Percentiles rank a stretch among this genome's conserved stretches.
These are phyloP conservation scores for Candolleomyces eurysporus DNA, from an alignment of 768 basidiomycete genomes.

Conservation along the genomic window DNA sequence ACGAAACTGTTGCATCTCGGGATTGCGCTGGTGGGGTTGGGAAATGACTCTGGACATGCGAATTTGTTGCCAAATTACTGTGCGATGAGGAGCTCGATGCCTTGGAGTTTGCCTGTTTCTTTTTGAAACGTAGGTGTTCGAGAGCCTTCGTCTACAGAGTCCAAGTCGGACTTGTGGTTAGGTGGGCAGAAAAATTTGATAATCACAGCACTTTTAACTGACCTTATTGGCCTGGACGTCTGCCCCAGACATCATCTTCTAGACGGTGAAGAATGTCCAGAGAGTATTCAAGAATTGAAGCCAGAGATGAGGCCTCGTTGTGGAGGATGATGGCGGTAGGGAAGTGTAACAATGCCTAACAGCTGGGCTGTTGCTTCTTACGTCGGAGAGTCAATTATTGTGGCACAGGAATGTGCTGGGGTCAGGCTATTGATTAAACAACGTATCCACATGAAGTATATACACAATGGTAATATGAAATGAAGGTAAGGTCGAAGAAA, in stretches of 20 bases:
- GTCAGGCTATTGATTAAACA: background rate
- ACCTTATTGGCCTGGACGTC: constrained; percentile 50
- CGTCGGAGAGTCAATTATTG: constrained; percentile 56
- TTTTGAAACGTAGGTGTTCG: constrained; percentile 46
- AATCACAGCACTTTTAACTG: constrained; percentile 22
- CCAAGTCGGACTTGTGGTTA: constrained; percentile 17
- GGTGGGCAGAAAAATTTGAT: constrained; percentile 7
- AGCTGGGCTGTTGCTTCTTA: constrained; percentile 23
- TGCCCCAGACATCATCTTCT: constrained; percentile 48
- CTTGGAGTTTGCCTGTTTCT: constrained; percentile 31
- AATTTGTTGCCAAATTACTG: constrained; percentile 20
- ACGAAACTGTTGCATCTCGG: constrained; percentile 69
- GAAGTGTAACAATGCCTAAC: constrained; percentile 10
- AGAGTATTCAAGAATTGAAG: constrained; percentile 16
- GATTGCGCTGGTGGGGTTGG: constrained; percentile 60
- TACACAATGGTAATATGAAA: no score
- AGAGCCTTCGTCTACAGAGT: constrained; percentile 40
- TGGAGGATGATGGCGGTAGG: constrained; percentile 18
- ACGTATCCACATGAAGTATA: background rate
- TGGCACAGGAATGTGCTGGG: constrained; percentile 28
- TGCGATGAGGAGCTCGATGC: constrained; percentile 22
- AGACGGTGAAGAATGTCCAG: constrained; percentile 18
- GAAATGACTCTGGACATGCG: constrained; percentile 23
- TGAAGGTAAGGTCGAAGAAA: no score
- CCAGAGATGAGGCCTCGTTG: constrained; percentile 23